These are phyloP conservation scores for Botryotinia calthae DNA, from an alignment of 2,329 filamentous ascomycete genomes.

Conservation along the genomic window DNA sequence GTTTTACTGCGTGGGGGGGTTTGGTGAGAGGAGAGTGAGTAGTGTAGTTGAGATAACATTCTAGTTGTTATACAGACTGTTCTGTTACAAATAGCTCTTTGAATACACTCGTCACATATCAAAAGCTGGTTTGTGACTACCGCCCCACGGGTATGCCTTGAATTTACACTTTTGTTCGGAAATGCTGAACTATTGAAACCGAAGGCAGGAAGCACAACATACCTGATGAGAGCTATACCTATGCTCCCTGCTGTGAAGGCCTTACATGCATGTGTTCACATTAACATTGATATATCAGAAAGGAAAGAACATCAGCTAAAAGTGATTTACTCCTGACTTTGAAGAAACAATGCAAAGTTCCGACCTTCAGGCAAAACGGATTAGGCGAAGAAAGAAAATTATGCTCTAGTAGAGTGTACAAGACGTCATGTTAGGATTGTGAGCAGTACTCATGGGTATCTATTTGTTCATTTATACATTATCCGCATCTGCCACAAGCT, in stretches of 20 bases:
- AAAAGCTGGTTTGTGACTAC: too few relatives aligned
- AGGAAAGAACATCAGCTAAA: neutral
- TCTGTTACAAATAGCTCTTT: neutral
- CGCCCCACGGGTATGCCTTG: too few relatives aligned
- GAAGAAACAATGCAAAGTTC: neutral
- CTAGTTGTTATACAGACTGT: neutral
- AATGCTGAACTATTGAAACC: neutral
- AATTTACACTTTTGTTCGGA: neutral
- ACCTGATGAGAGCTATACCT: neutral
- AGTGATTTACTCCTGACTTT: neutral
- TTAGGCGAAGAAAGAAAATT: neutral
- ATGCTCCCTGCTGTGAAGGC: neutral
- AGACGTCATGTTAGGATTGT: neutral
- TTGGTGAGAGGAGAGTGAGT: neutral
- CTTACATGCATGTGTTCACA: neutral
- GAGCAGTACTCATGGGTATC: neutral
- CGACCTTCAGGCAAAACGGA: neutral
- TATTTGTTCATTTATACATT: neutral
- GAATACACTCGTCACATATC: neutral
- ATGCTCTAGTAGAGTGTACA: neutral
- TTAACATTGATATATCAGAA: neutral
- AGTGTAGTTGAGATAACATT: neutral
- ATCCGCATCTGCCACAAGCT: neutral
- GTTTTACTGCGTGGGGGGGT: neutral
- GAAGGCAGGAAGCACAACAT: neutral